Evolutionary conservation across 768 basidiomycete species (phyloP), one percentile per base, ranked within the genome.

Genomic region (Suillus clintonianus): DNA sequence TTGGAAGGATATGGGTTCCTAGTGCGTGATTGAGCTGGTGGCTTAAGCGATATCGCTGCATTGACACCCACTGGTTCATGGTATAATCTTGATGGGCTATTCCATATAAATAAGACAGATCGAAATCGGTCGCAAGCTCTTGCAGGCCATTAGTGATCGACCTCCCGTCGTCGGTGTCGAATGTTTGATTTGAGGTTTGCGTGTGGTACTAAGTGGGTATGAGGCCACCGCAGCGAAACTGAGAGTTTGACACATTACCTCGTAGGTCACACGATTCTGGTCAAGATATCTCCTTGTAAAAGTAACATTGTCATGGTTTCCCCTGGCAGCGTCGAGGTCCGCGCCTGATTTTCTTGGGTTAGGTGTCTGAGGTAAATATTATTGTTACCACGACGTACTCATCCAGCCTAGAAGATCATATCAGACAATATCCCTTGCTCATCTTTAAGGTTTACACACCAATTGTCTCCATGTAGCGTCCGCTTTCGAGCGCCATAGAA

Each of bases 401-500:
- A 91, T 77, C 85, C 87, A 93, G 10, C 89, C 76, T 74, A 37
- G 30, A 55, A 53, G 50, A 15, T 50, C 39, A 61, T 30, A 39
- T 30, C 32, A 24, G 32, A 43, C 17, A 56, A 50, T 1, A 54
- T 22, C 34, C 34, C 4, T 37, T 41, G n/a, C 13, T 14, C 22
- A 24, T 27, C 2, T 22, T 5, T 27, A 34, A 32, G 50, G 19
- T n/a, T 14, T 17, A 59, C 84, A 11, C 53, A 90, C 92, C 94
- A 60, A 96, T 79, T 13, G 95, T 97, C 77, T 97, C 95, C 89
- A 97, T 91, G 72, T 96, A 97, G 24, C 93, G 81, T 19, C 95
- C 91, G 66, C 92, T 90, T 70, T 94, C 91, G 65, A 95, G 71
- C 1, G 88, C 81, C 80, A 95, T 92, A 0, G 89, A 88, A 17